Evolutionary conservation across 2,329 filamentous ascomycete genomes (phyloP).

Genomic region (Mycosphaerella sp.): DNA sequence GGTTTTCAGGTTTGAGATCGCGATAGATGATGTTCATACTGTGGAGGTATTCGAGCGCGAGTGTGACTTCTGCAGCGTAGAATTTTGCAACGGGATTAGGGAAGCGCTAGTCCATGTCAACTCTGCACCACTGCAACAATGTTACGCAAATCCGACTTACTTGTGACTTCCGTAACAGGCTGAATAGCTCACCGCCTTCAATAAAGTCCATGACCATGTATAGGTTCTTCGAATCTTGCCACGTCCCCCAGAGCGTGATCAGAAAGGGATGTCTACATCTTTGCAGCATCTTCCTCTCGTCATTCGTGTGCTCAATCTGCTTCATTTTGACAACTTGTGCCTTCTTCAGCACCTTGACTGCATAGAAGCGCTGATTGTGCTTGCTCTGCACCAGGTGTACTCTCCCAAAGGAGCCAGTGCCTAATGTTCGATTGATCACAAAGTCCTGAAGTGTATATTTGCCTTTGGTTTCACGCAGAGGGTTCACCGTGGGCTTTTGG

Average conservation of each 20-base stretch:
- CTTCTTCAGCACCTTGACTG: constrained; percentile 98
- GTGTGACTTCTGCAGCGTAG: constrained; percentile 93
- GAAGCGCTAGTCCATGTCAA: constrained; percentile 64
- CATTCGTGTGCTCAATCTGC: constrained; percentile 98
- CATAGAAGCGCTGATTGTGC: constrained; percentile 97
- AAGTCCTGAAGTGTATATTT: constrained; percentile 96
- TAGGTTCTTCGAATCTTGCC: constrained; percentile 88
- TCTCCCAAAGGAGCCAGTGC: constrained; percentile 92
- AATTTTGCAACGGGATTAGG: constrained; percentile 99
- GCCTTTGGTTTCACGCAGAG: constrained; percentile 73
- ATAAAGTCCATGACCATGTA: constrained; percentile 99
- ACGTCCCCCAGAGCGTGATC: constrained; percentile 97
- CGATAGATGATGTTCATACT: constrained; percentile 95
- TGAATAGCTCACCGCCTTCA: constrained; percentile 95
- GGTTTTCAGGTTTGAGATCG: constrained; percentile 93
- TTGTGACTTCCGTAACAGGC: constrained; percentile 84
- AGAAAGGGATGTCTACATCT: constrained; percentile 97
- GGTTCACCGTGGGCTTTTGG: constrained; percentile 32
- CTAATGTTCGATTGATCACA: constrained; percentile 79
- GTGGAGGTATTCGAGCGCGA: constrained; percentile 93
- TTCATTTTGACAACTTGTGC: constrained; percentile 99
- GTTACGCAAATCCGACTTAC: constrained; percentile 33
- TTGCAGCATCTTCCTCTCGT: constrained; percentile 91
- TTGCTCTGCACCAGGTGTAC: constrained; percentile 96
- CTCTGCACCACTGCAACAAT: background rate